Conservation (phyloP, 352 stramenopile genomes). For the Pythium pyrilobum region DNA sequence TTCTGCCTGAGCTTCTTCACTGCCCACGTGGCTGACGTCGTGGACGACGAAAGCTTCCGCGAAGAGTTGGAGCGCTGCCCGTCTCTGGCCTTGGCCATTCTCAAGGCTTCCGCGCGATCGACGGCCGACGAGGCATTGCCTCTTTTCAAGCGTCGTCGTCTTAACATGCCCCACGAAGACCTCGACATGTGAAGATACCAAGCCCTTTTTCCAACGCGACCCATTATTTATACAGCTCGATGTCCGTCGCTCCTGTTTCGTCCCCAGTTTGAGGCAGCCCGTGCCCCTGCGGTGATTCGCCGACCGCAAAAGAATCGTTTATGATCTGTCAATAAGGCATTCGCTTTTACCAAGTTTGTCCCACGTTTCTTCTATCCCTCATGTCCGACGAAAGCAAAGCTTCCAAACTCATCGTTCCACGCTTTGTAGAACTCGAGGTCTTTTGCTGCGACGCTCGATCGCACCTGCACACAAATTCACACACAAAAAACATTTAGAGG, state of each 20-base stretch:
- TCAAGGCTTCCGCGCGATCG: constrained; percentile 51
- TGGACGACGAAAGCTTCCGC: constrained; percentile 79
- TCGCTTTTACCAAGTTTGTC: neutral
- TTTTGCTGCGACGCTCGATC: constrained; percentile 92
- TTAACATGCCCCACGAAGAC: constrained; percentile 83
- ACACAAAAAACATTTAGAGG: too few species aligned
- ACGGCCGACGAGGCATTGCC: constrained; percentile 29
- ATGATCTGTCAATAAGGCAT: constrained; percentile 3
- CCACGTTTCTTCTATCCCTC: constrained; percentile 24
- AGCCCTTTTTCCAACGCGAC: too few species aligned
- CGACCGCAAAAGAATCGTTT: neutral
- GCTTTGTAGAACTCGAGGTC: constrained; percentile 92
- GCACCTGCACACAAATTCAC: constrained; percentile 59
- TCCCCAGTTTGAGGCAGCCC: neutral
- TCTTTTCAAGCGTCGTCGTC: constrained; percentile 56
- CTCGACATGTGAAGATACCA: constrained; percentile 60
- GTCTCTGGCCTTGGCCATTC: constrained; percentile 67
- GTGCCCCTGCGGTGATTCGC: neutral
- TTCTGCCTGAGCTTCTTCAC: constrained; percentile 78
- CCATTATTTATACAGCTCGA: constrained; percentile 8
- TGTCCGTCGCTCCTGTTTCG: neutral
- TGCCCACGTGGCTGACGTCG: constrained; percentile 67
- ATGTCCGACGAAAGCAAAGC: constrained; percentile 73
- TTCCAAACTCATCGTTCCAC: constrained; percentile 94
- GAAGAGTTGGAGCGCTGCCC: constrained; percentile 78